phyloP scores from a whole-genome alignment of 164 flowering plant species.

The Nymphaea colorata region DNA sequence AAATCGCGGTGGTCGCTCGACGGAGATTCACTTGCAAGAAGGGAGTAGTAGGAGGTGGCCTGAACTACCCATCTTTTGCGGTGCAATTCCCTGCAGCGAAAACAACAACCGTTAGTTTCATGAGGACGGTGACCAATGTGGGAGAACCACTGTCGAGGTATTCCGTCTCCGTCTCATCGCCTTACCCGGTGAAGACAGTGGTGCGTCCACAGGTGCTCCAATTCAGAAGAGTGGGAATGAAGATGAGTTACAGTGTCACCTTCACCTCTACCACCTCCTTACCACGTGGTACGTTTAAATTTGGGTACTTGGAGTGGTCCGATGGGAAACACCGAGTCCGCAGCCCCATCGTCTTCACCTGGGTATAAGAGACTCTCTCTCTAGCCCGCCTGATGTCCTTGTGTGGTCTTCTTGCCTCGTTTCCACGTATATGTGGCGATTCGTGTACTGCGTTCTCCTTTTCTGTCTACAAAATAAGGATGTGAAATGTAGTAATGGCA shows the following conservation, averaged over 20 bases:
- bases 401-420: no score
- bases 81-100: not conserved
- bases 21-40: slow-evolving; percentile 25
- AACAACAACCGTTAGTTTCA: not conserved
- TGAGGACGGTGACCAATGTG: slow-evolving; percentile 1
- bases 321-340: slow-evolving; percentile 2
- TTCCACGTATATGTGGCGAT: no score
- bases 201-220: slow-evolving; percentile 1
- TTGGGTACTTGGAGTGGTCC: slow-evolving; percentile 4
- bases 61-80: not conserved
- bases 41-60: not conserved
- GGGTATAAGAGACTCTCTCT: not conserved
- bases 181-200: not conserved
- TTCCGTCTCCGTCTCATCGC: slow-evolving; percentile 1
- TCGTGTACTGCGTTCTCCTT: no score
- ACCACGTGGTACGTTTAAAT: not conserved
- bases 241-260: slow-evolving; percentile 4
- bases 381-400: no score
- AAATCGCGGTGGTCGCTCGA: slow-evolving; percentile 26
- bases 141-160: not conserved
- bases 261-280: not conserved
- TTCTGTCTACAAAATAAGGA: no score
- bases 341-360: slow-evolving; percentile 1
- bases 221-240: not conserved
- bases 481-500: no score